Conservation (phyloP, 129 eudicot species). For the Gnaphalium uliginosum region DNA sequence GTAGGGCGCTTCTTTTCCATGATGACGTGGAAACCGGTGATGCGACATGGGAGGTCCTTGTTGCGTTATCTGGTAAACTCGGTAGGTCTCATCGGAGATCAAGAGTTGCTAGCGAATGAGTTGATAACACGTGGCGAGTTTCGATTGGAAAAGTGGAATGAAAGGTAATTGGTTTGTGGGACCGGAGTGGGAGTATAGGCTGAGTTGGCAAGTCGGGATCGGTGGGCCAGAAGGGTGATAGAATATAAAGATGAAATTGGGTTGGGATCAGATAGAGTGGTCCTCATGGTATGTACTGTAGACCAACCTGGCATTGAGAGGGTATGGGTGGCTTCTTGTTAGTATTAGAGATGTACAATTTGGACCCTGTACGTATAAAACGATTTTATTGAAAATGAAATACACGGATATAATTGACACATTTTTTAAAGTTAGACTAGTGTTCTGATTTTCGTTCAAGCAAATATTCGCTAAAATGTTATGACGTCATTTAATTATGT, state of each 20-base stretch:
- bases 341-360: conserved; percentile 9
- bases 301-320: conserved; percentile 28
- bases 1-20: conserved; percentile 61
- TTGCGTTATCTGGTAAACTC: conserved; percentile 49
- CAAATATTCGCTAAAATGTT: neutral
- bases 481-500: neutral
- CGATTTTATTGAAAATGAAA: neutral
- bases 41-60: conserved; percentile 79
- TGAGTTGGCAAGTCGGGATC: conserved; percentile 28
- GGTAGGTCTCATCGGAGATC: conserved; percentile 49
- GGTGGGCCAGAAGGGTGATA: conserved; percentile 5
- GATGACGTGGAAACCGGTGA: conserved; percentile 61
- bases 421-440: neutral
- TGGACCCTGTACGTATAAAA: conserved; percentile 25
- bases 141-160: conserved; percentile 2
- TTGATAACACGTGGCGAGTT: conserved; percentile 31
- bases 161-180: conserved; percentile 21
- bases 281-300: conserved; percentile 33
- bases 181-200: neutral
- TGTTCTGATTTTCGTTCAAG: conserved; percentile 12
- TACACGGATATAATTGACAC: conserved; percentile 9
- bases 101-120: conserved; percentile 41
- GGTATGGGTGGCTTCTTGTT: neutral
- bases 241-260: neutral
- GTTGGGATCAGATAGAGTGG: conserved; percentile 28